phyloP scores from a whole-genome alignment of 176 grass and related monocot genomes.

The Dendrocalamus sinicus region DNA sequence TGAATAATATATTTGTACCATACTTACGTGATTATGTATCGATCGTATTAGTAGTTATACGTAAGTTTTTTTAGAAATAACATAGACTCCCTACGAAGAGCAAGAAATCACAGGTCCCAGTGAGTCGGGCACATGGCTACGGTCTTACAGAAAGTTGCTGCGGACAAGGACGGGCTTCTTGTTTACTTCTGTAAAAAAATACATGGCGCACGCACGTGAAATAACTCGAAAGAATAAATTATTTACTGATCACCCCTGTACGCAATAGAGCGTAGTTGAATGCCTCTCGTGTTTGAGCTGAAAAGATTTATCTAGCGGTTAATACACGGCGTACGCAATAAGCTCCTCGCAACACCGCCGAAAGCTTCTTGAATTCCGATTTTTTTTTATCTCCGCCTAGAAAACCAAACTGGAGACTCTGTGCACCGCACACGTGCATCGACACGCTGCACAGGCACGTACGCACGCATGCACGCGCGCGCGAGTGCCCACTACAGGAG shows the following conservation, averaged over 20 bases:
- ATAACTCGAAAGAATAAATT: neutral
- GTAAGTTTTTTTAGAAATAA: neutral
- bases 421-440: constrained; percentile 26
- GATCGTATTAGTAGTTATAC: neutral
- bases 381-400: no score
- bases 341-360: no score
- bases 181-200: neutral
- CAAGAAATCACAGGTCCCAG: neutral
- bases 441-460: neutral
- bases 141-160: neutral
- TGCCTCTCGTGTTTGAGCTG: neutral
- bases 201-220: neutral
- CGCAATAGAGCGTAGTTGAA: neutral
- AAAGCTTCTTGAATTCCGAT: no score
- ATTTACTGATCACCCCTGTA: neutral
- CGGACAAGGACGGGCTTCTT: neutral
- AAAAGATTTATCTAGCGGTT: no score
- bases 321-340: no score
- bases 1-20: no score
- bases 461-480: neutral
- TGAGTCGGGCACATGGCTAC: neutral
- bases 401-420: neutral
- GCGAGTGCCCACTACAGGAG: neutral
- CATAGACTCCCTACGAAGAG: neutral
- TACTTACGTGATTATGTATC: no score